These are phyloP conservation scores for Galerina sulciceps DNA, from an alignment of 768 basidiomycete genomes.

Conservation along the genomic window DNA sequence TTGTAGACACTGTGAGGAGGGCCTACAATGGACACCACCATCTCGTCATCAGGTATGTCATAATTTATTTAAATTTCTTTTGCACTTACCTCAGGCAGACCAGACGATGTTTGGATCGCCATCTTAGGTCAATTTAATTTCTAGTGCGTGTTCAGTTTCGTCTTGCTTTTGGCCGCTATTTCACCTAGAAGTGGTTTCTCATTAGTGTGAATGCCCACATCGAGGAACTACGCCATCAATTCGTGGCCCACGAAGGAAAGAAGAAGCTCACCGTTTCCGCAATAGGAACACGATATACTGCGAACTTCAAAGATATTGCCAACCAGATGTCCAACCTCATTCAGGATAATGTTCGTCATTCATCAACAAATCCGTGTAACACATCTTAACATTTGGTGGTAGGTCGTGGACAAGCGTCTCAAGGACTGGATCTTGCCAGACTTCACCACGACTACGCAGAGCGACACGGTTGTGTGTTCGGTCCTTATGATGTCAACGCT, in stretches of 20 bases:
- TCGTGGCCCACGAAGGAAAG: slow-evolving; percentile 34
- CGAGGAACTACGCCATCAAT: slow-evolving; percentile 33
- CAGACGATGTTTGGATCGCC: slow-evolving; percentile 51
- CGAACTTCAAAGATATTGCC: slow-evolving; percentile 36
- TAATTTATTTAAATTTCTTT: not conserved
- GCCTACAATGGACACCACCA: slow-evolving; percentile 33
- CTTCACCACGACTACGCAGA: slow-evolving; percentile 20
- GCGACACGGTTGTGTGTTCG: slow-evolving; percentile 19
- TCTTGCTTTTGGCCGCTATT: too few relatives aligned
- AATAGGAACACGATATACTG: slow-evolving; percentile 13
- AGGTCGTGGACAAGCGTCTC: slow-evolving; percentile 20
- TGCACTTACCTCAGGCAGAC: slow-evolving; percentile 15
- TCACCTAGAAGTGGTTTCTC: not conserved
- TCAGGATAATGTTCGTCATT: slow-evolving; percentile 4
- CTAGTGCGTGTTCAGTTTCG: slow-evolving; percentile 27
- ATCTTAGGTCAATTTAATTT: slow-evolving; percentile 41
- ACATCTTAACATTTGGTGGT: not conserved
- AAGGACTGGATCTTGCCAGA: slow-evolving; percentile 20
- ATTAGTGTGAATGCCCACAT: slow-evolving; percentile 35
- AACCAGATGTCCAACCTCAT: slow-evolving; percentile 28
- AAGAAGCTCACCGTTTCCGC: slow-evolving; percentile 31
- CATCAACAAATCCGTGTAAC: not conserved
- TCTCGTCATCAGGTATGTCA: not conserved
- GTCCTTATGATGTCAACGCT: slow-evolving; percentile 23
- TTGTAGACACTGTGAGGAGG: slow-evolving; percentile 29